Evolutionary conservation across 2,329 filamentous ascomycete species (phyloP).

Genomic region (Penicillium sp.): DNA sequence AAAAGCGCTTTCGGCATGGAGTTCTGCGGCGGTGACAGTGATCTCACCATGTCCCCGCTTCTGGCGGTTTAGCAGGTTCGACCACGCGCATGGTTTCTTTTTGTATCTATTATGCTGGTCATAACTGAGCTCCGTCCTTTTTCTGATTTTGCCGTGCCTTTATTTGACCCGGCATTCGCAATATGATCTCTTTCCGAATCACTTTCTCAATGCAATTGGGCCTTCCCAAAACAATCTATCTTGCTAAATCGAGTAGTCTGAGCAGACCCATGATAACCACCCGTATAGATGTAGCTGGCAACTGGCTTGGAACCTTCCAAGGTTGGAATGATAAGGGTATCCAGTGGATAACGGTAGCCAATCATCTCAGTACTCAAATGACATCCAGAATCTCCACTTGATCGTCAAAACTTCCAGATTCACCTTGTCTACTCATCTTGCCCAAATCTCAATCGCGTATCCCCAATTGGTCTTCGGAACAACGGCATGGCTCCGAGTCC

Average conservation of each 20-base stretch:
- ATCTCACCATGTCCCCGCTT: conserved; percentile 3
- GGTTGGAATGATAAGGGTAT: neutral
- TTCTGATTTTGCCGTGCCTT: neutral
- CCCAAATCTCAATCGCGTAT: neutral
- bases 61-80: neutral
- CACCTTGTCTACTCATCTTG: conserved; percentile 4
- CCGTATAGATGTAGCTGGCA: neutral
- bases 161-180: neutral
- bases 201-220: neutral
- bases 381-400: neutral
- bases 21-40: conserved; percentile 6
- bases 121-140: conserved; percentile 7
- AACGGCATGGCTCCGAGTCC: conserved; percentile 33
- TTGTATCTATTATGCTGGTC: conserved; percentile 14
- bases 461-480: neutral
- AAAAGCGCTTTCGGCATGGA: conserved; percentile 14
- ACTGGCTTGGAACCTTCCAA: too few species aligned
- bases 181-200: neutral
- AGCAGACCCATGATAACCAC: neutral
- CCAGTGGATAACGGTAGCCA: conserved; percentile 10
- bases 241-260: neutral
- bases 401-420: neutral
- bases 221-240: neutral
- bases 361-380: conserved; percentile 13
- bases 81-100: conserved; percentile 5